Percentiles rank a stretch among this genome's conserved stretches.
These are phyloP conservation scores for Scenedesmus sp. DNA, from an alignment of 163 green algal genomes.

Conservation along the genomic window DNA sequence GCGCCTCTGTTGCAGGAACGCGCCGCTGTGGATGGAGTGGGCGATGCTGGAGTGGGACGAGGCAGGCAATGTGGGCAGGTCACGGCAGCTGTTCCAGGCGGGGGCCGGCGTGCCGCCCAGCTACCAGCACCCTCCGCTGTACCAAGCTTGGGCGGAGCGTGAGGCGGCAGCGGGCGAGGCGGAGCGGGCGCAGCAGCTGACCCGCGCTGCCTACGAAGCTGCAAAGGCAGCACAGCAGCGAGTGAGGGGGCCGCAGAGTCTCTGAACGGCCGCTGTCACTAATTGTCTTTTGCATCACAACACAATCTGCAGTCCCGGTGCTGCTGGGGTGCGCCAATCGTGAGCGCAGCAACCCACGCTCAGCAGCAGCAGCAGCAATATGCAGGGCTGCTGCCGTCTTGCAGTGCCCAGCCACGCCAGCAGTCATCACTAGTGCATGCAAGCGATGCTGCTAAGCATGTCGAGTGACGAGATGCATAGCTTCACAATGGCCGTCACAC, in stretches of 20 bases:
- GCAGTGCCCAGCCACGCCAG: no score
- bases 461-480: no score
- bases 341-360: no score
- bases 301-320: no score
- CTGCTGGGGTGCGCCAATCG: no score
- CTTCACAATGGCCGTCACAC: no score
- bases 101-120: conserved; percentile 55
- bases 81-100: conserved; percentile 70
- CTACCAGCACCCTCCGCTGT: conserved; percentile 77
- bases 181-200: conserved; percentile 44
- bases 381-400: no score
- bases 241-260: not conserved
- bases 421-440: no score
- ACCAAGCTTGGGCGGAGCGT: conserved; percentile 75
- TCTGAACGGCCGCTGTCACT: not conserved
- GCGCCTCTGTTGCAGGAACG: conserved; percentile 67
- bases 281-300: no score
- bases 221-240: conserved; percentile 25
- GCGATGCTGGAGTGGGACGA: conserved; percentile 76
- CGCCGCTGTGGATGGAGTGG: conserved; percentile 86
- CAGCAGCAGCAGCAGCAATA: no score
- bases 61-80: conserved; percentile 55
- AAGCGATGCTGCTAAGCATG: no score
- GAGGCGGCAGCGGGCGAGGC: conserved; percentile 61
- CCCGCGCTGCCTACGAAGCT: not conserved